Conservation (phyloP, 2,329 filamentous ascomycete genomes). For the Fusarium agapanthi region DNA sequence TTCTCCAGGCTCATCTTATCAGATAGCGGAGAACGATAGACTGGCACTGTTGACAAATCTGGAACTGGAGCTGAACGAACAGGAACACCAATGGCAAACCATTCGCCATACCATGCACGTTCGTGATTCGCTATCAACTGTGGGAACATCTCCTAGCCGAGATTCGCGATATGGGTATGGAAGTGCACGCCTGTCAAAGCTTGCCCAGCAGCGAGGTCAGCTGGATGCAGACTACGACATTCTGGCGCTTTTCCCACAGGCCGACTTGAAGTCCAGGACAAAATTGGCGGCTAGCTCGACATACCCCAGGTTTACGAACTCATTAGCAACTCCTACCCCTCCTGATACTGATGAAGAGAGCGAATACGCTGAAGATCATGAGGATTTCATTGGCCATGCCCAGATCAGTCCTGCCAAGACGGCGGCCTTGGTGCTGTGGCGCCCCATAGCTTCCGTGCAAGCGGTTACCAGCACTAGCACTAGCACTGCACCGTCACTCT, state of each 20-base stretch:
- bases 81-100: slow-evolving; percentile 68
- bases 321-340: slow-evolving; percentile 53
- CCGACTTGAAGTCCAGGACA: slow-evolving; percentile 16
- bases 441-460: slow-evolving; percentile 26
- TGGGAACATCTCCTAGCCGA: slow-evolving; percentile 45
- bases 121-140: slow-evolving; percentile 60
- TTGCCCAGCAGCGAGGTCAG: slow-evolving; percentile 28
- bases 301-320: slow-evolving; percentile 26
- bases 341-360: slow-evolving; percentile 60
- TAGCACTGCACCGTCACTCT: slow-evolving; percentile 29
- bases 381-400: slow-evolving; percentile 21
- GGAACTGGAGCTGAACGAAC: slow-evolving; percentile 68
- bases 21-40: slow-evolving; percentile 48
- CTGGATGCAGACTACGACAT: slow-evolving; percentile 26
- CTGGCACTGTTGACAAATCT: slow-evolving; percentile 65
- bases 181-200: slow-evolving; percentile 19
- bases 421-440: slow-evolving; percentile 33
- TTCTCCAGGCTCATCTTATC: slow-evolving; percentile 30
- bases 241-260: slow-evolving; percentile 23
- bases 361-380: slow-evolving; percentile 44
- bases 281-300: slow-evolving; percentile 18
- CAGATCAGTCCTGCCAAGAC: slow-evolving; percentile 26
- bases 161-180: slow-evolving; percentile 34
- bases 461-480: background rate
- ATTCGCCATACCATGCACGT: slow-evolving; percentile 61